phyloP scores from a whole-genome alignment of 371 early-diverging fungal genomes.

The Actinomortierella ambigua region DNA sequence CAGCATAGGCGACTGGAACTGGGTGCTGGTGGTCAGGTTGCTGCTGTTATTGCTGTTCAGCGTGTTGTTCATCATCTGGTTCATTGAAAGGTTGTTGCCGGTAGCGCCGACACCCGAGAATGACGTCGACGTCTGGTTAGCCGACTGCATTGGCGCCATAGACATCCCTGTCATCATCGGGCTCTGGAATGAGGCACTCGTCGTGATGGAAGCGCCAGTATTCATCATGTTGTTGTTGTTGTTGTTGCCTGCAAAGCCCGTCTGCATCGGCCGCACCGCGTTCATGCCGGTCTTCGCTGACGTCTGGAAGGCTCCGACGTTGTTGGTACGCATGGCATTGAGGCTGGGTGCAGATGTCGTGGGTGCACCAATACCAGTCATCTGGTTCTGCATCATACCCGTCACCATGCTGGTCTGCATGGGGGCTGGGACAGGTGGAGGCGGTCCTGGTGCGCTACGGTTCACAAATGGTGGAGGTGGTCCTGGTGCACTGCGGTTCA shows the following conservation, averaged over 20 bases:
- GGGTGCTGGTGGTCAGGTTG: too few relatives aligned
- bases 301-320: constrained; percentile 28
- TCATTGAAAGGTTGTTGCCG: constrained; percentile 10
- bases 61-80: constrained; percentile 9
- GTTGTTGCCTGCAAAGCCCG: constrained; percentile 16
- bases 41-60: constrained; percentile 5
- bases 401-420: constrained; percentile 45
- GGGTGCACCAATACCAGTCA: constrained; percentile 15
- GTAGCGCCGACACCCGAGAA: constrained; percentile 6
- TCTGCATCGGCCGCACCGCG: constrained; percentile 14
- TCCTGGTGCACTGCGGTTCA: constrained; percentile 38
- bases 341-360: too few relatives aligned
- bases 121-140: too few relatives aligned
- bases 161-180: constrained; percentile 37
- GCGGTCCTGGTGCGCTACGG: constrained; percentile 40
- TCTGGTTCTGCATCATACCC: constrained; percentile 29
- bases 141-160: neutral
- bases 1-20: constrained; percentile 3
- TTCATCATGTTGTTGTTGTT: constrained; percentile 24
- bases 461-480: constrained; percentile 37
- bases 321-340: too few relatives aligned
- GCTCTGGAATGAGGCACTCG: constrained; percentile 29
- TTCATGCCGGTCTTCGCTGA: constrained; percentile 40
- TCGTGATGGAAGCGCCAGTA: constrained; percentile 13
- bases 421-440: constrained; percentile 36